Evolutionary conservation across 169 alveolate genomes (phyloP).

Genomic region (Amoebophrya sp.): DNA sequence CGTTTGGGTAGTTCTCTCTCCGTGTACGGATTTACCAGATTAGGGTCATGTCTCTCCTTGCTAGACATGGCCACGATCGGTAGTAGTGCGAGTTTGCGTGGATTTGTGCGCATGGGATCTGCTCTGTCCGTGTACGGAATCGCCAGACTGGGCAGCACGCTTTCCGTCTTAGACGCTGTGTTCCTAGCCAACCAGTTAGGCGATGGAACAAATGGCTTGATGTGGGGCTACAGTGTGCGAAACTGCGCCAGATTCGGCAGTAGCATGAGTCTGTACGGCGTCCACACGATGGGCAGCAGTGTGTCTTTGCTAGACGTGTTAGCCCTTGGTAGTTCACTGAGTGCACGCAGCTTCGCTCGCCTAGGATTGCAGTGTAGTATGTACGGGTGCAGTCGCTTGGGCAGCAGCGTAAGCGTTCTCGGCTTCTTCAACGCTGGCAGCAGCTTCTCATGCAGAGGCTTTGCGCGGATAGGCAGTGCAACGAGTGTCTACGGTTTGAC

Average conservation of each 20-base stretch:
- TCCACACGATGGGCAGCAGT: not conserved
- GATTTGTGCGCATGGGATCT: slow-evolving; percentile 6
- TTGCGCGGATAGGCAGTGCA: not conserved
- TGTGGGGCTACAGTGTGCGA: not conserved
- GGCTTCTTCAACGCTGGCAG: not conserved
- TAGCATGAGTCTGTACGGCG: not conserved
- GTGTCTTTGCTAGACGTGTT: not conserved
- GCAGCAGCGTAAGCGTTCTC: not conserved
- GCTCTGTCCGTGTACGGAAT: not conserved
- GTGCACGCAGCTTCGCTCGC: not conserved
- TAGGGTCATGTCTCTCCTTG: not conserved
- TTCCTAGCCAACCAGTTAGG: not conserved
- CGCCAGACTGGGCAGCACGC: not conserved
- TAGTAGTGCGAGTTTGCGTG: not conserved
- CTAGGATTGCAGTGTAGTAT: not conserved
- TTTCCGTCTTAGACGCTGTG: not conserved
- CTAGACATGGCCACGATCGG: slow-evolving; percentile 22
- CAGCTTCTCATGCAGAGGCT: not conserved
- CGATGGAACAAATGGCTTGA: not conserved
- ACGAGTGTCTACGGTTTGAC: not conserved
- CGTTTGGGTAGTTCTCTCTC: not conserved
- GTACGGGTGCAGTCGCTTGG: not conserved
- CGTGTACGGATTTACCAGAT: not conserved
- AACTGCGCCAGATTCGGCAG: not conserved
- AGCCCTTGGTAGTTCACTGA: not conserved